These are phyloP conservation scores for Exophiala sp. DNA, from an alignment of 2,329 filamentous ascomycete genomes.

Conservation along the genomic window DNA sequence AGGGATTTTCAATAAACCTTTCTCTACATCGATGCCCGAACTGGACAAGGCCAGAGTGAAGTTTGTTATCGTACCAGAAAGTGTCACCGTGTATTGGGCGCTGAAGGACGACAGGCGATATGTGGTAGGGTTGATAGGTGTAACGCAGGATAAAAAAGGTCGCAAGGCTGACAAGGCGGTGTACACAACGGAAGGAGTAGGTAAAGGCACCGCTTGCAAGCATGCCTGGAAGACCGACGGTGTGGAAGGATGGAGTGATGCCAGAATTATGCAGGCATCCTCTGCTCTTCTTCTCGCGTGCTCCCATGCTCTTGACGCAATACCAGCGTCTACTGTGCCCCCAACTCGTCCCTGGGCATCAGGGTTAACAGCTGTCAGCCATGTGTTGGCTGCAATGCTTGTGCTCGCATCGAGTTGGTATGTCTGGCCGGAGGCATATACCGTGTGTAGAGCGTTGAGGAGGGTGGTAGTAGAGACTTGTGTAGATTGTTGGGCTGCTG, in stretches of 20 bases:
- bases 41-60: slow-evolving; percentile 74
- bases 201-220: slow-evolving; percentile 70
- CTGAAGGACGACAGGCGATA: slow-evolving; percentile 74
- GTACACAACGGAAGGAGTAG: slow-evolving; percentile 67
- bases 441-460: slow-evolving; percentile 84
- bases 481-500: slow-evolving; percentile 60
- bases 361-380: slow-evolving; percentile 72
- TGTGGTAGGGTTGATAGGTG: slow-evolving; percentile 80
- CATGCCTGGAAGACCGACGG: slow-evolving; percentile 81
- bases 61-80: slow-evolving; percentile 70
- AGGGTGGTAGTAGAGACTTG: slow-evolving; percentile 91
- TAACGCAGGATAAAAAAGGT: slow-evolving; percentile 81
- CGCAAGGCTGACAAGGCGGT: slow-evolving; percentile 73
- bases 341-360: slow-evolving; percentile 63
- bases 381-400: slow-evolving; percentile 90
- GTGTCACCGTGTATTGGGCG: slow-evolving; percentile 72
- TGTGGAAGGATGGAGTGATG: slow-evolving; percentile 80
- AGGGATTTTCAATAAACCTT: slow-evolving; percentile 75
- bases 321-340: slow-evolving; percentile 70
- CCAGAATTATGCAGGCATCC: slow-evolving; percentile 85
- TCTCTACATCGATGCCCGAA: slow-evolving; percentile 76
- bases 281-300: slow-evolving; percentile 90
- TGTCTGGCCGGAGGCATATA: slow-evolving; percentile 74
- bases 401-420: slow-evolving; percentile 84
- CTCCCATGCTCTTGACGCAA: slow-evolving; percentile 86